phyloP scores from a whole-genome alignment of 495 filamentous ascomycete genomes.

The Articulospora tetracladia region DNA sequence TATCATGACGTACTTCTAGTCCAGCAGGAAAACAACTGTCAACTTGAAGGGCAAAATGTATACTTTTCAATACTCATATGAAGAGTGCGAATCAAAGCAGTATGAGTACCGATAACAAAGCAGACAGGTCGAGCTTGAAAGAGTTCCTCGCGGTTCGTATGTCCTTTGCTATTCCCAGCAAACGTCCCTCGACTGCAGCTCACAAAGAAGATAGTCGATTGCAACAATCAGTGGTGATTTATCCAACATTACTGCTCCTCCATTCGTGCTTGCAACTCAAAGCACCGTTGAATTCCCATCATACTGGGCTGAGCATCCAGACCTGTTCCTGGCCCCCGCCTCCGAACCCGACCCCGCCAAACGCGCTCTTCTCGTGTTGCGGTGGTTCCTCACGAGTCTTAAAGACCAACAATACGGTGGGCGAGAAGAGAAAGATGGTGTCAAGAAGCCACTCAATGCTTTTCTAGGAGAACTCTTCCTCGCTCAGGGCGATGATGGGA shows the following conservation, averaged over 20 bases:
- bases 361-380: slow-evolving; percentile 80
- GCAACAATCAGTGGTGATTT: slow-evolving; percentile 95
- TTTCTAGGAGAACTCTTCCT: slow-evolving; percentile 90
- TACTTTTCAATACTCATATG: neutral
- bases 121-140: slow-evolving; percentile 2
- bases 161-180: too few relatives aligned
- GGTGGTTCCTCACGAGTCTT: slow-evolving; percentile 92
- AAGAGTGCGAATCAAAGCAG: neutral
- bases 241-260: slow-evolving; percentile 86
- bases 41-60: neutral
- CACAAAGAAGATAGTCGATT: slow-evolving; percentile 59
- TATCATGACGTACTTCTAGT: neutral
- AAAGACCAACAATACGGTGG: slow-evolving; percentile 82
- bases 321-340: slow-evolving; percentile 78
- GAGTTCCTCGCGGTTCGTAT: slow-evolving; percentile 2
- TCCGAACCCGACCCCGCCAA: slow-evolving; percentile 75
- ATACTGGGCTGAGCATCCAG: slow-evolving; percentile 93
- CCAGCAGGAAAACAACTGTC: neutral
- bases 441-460: slow-evolving; percentile 96
- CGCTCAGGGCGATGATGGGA: slow-evolving; percentile 59
- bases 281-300: slow-evolving; percentile 91
- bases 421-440: slow-evolving; percentile 77
- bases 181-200: neutral
- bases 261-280: slow-evolving; percentile 88
- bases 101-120: neutral